phyloP scores from a whole-genome alignment of 2,329 filamentous ascomycete genomes.

The Fusarium sp. region DNA sequence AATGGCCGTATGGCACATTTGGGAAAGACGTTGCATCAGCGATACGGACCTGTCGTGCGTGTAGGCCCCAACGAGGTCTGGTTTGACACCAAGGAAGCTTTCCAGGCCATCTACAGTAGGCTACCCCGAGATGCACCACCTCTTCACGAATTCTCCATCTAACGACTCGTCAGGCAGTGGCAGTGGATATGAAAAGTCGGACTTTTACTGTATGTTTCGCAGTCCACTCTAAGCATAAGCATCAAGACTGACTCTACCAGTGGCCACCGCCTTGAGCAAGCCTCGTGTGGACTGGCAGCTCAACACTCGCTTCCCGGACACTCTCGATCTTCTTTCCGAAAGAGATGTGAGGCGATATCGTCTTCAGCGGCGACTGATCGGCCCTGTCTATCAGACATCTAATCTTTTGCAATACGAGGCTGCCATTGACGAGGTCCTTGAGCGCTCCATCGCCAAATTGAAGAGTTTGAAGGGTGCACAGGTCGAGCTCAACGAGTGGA shows the following conservation, averaged over 20 bases:
- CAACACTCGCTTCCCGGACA: conserved; percentile 57
- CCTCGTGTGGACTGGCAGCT: conserved; percentile 60
- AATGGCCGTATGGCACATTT: conserved; percentile 61
- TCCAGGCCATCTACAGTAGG: conserved; percentile 64
- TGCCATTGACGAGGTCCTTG: conserved; percentile 60
- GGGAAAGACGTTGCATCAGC: conserved; percentile 60
- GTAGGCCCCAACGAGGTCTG: conserved; percentile 70
- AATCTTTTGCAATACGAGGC: conserved; percentile 61
- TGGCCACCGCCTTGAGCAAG: conserved; percentile 62
- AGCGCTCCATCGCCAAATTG: conserved; percentile 55
- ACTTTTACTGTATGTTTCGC: conserved; percentile 64
- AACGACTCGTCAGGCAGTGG: conserved; percentile 55
- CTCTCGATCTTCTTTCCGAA: conserved; percentile 68
- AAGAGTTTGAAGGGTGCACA: conserved; percentile 55
- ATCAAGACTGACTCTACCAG: conserved; percentile 46
- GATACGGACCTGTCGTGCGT: conserved; percentile 67
- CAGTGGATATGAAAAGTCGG: conserved; percentile 66
- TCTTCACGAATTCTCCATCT: background rate
- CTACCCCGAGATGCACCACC: background rate
- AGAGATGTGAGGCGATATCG: conserved; percentile 63
- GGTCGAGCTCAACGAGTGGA: conserved; percentile 69
- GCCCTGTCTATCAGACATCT: conserved; percentile 62
- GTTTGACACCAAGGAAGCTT: conserved; percentile 65
- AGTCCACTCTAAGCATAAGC: background rate
- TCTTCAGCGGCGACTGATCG: conserved; percentile 65